Base-by-base conservation (phyloP, 768 basidiomycete species). In the Boletellus ananas region DNA sequence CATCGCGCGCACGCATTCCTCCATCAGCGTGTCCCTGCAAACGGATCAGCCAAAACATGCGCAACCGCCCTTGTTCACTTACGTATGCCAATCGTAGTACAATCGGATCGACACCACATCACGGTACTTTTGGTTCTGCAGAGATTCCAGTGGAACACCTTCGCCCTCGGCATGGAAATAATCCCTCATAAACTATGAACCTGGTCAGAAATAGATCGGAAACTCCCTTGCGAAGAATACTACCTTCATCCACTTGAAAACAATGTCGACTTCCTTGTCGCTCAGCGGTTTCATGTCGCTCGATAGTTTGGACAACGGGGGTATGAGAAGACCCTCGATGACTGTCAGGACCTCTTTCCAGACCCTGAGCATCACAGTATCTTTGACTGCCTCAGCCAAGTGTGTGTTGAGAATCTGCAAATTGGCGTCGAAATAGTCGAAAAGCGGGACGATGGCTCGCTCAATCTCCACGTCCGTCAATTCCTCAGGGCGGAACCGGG, bases 221-320 rank as follows among this genome's bases (percentile, higher is more conserved):
- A 50, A 44, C 16, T 6, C 18, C 12, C 23, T 7, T 27, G 16
- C 50, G 25, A 39, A 25, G 23, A 23, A 37, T 9, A 13, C 16
- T 49, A 90, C 94, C 83, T 94, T 94, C 47, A 98, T 67, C 92
- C 96, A 97, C 66, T 94, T 95, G 74, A 97, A 92, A n/a, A 94
- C 95, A 51, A 97, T 87, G 65, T 98, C 96, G 34, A 98, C 89
- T 71, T 97, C 96, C 70, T 95, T 94, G 61, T 98, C 96, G 23
- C 79, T 85, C 63, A 99, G 67, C 1, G 94, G 87, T 58, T 90
- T 87, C 91, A 98, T 87, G 47, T 93, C 89, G 38, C 92, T 92
- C 10, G 85, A 75, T 16, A 80, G 71, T 52, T 95, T 91, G 6
- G 87, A 90, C 49, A 99, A 69, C 3, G 94, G 90, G 4, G 96